Base-by-base conservation (phyloP, 495 filamentous ascomycete genomes). In the Hyaloscypha finlandica region DNA sequence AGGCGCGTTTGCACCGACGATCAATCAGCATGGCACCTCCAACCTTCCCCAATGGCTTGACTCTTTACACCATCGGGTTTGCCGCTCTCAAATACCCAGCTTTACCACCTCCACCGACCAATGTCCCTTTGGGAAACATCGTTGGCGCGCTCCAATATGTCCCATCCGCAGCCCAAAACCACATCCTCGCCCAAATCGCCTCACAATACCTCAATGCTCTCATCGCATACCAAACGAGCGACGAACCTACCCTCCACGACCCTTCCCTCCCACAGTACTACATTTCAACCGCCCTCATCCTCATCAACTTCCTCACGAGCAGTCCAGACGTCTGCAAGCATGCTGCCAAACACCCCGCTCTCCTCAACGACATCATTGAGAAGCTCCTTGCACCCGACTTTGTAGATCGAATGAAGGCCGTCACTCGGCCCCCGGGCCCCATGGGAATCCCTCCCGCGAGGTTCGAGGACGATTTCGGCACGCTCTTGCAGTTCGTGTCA, bases 391-490 rank as follows among this genome's bases (percentile, higher is more conserved):
- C 0, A 12, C 59, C 59, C n/a, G 64, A 67, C 29, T 59, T 70
- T 22, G 52, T 31, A 31, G 48, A 60, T 29, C 25, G 37, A 5
- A 70, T 70, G 68, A 63, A 67, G 29, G 54, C 32, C 9, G 64
- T 56, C 9, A 8, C 5, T 25, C 45, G 68, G 19, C 35, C 59
- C 20, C 35, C 35, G 12, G 56, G 37, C 3, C 30, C 14, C 32
- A 9, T 29, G 25, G 19, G 35, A 8, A 52, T 70, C 53, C 68
- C 63, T 12, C 12, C 59, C 31, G 64, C 68, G 16, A 64, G 9
- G 9, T 70, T 70, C 48, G 64, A 70, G 30, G 68, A 53, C 20
- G 68, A 70, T 55, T 70, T 70, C 64, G 68, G 68, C 30, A 64
- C 52, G 42, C 16, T 67, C 11, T 56, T 70, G 53, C 68, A 70